Conservation (phyloP, 1,284 basidiomycete genomes). For the Athelia sp. region DNA sequence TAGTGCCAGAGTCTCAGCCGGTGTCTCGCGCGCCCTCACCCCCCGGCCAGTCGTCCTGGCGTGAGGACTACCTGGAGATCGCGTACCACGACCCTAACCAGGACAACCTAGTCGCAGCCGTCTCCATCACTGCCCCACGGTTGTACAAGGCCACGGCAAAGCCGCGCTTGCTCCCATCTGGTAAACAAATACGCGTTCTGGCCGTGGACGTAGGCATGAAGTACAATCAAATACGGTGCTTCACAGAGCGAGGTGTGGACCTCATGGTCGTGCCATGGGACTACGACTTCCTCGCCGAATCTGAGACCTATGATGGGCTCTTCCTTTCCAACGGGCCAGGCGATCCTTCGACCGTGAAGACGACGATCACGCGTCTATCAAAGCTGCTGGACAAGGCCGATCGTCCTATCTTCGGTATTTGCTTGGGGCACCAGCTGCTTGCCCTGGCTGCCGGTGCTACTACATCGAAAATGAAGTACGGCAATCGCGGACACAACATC, state of each 20-base stretch:
- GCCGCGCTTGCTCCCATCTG: constrained; percentile 72
- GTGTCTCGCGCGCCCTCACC: constrained; percentile 54
- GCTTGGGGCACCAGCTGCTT: constrained; percentile 96
- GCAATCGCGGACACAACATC: constrained; percentile 98
- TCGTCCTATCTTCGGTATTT: constrained; percentile 96
- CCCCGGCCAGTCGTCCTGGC: constrained; percentile 56
- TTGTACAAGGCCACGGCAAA: constrained; percentile 63
- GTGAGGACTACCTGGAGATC: constrained; percentile 76
- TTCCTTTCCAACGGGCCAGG: constrained; percentile 99
- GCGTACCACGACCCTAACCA: constrained; percentile 89
- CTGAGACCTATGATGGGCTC: constrained; percentile 87
- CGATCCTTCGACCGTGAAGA: constrained; percentile 83
- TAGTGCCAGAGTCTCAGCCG: constrained; percentile 31
- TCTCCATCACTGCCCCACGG: constrained; percentile 72
- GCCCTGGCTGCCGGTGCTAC: constrained; percentile 92
- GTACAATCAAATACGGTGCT: constrained; percentile 98
- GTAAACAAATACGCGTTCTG: constrained; percentile 79
- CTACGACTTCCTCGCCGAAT: constrained; percentile 80
- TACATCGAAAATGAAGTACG: constrained; percentile 99
- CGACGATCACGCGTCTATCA: constrained; percentile 72
- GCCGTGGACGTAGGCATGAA: constrained; percentile 99
- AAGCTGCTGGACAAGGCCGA: constrained; percentile 71
- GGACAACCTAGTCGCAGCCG: constrained; percentile 87
- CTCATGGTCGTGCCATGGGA: constrained; percentile 98
- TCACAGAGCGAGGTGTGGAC: constrained; percentile 89